These are phyloP conservation scores for Paratrypanosoma confusum DNA, from an alignment of 208 protist genomes.

Conservation along the genomic window DNA sequence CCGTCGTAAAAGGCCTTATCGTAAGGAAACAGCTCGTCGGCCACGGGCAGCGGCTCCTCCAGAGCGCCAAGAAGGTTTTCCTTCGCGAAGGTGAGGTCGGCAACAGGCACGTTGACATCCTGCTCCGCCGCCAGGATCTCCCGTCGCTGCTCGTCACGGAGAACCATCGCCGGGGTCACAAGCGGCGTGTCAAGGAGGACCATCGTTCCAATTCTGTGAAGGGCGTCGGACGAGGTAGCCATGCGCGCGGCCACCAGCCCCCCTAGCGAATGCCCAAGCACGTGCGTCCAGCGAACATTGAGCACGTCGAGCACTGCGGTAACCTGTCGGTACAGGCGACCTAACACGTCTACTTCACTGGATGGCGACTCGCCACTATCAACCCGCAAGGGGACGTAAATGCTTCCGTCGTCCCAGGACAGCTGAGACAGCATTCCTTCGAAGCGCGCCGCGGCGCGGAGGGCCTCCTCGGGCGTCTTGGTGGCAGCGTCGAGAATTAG, in stretches of 20 bases:
- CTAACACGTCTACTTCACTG: conserved; percentile 20
- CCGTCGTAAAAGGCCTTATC: conserved; percentile 45
- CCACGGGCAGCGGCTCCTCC: conserved; percentile 32
- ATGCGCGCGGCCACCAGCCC: conserved; percentile 66
- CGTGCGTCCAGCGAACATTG: conserved; percentile 67
- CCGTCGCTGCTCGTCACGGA: conserved; percentile 33
- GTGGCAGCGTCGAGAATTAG: conserved; percentile 67
- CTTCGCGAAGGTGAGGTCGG: conserved; percentile 49
- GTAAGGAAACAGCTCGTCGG: conserved; percentile 4
- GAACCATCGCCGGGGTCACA: conserved; percentile 39
- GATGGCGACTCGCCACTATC: conserved; percentile 1
- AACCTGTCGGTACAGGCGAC: conserved; percentile 43
- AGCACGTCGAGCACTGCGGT: conserved; percentile 67
- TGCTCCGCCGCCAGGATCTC: conserved; percentile 52
- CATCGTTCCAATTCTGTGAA: conserved; percentile 60
- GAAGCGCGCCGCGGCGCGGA: conserved; percentile 38
- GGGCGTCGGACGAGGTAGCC: conserved; percentile 34
- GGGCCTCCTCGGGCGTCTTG: conserved; percentile 4
- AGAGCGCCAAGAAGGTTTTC: conserved; percentile 26
- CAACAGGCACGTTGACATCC: conserved; percentile 66
- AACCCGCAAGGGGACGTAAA: conserved; percentile 58
- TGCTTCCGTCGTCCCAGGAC: conserved; percentile 52
- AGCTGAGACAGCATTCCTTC: conserved; percentile 47
- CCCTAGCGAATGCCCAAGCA: conserved; percentile 66
- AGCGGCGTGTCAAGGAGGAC: conserved; percentile 68